Evolutionary conservation across 2,329 filamentous ascomycete species (phyloP).

Genomic region (Cephalotrichum gorgonifer): DNA sequence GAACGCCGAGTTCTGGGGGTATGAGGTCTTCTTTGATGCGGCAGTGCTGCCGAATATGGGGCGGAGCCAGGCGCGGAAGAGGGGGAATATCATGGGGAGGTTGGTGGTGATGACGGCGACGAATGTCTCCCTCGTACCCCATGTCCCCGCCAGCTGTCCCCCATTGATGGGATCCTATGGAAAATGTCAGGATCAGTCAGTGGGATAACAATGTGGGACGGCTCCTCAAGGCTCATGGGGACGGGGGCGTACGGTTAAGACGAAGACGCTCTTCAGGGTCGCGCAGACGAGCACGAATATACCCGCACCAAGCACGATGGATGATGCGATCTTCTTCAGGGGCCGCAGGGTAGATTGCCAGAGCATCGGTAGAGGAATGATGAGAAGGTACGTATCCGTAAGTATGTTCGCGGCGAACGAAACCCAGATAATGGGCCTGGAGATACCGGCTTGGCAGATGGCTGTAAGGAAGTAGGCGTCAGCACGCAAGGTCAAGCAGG

Average conservation of each 20-base stretch:
- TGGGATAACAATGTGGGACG: background rate
- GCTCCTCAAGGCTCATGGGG: no score
- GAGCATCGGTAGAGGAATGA: slow-evolving; percentile 44
- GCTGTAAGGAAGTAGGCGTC: slow-evolving; percentile 16
- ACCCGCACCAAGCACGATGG: slow-evolving; percentile 24
- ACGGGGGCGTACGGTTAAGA: slow-evolving; percentile 23
- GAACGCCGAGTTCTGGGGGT: no score
- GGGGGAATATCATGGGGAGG: slow-evolving; percentile 33
- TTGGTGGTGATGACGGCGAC: slow-evolving; percentile 32
- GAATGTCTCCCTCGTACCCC: slow-evolving; percentile 32
- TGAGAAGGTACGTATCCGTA: slow-evolving; percentile 49
- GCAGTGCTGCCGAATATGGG: no score
- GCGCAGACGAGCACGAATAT: slow-evolving; percentile 28
- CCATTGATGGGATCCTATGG: slow-evolving; percentile 27
- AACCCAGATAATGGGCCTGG: slow-evolving; percentile 38
- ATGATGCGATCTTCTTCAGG: slow-evolving; percentile 25
- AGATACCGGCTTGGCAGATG: slow-evolving; percentile 37
- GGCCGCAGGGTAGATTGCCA: slow-evolving; percentile 24
- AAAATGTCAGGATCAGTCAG: slow-evolving; percentile 4
- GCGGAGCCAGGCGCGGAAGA: slow-evolving; percentile 27
- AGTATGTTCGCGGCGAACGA: slow-evolving; percentile 39
- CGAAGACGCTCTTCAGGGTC: slow-evolving; percentile 24
- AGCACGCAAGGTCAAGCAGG: background rate
- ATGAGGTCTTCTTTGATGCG: no score
- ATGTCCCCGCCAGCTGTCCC: slow-evolving; percentile 27